A percentile compares a stretch with the other conserved stretches of the same genome.
These are phyloP conservation scores for Gliomastix tumulicola DNA, from an alignment of 2,329 filamentous ascomycete species.

Conservation along the genomic window DNA sequence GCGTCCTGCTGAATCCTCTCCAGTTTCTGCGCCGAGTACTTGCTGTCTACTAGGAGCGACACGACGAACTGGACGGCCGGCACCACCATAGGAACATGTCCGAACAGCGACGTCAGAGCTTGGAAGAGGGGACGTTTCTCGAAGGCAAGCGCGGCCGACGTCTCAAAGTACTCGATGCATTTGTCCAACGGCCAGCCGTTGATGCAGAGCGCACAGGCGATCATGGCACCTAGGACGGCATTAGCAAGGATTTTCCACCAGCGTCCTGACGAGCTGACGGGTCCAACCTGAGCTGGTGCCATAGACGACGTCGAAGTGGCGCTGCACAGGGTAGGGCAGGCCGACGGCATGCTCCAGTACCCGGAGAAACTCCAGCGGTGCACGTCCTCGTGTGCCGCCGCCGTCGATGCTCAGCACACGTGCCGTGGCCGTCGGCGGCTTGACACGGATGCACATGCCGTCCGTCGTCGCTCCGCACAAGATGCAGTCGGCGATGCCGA, in stretches of 20 bases:
- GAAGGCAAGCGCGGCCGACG: slow-evolving; percentile 2
- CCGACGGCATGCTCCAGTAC: slow-evolving; percentile 4
- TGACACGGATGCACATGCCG: slow-evolving; percentile 1
- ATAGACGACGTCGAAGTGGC: slow-evolving; percentile 6
- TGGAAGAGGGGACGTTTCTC: no score
- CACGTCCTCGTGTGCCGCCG: slow-evolving; percentile 4
- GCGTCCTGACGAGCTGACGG: neutral
- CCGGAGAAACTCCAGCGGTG: slow-evolving; percentile 4
- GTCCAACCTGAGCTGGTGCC: slow-evolving; percentile 7
- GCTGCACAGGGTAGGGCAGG: slow-evolving; percentile 5
- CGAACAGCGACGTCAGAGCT: no score
- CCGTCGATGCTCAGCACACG: slow-evolving; percentile 6
- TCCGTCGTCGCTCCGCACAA: slow-evolving; percentile 2
- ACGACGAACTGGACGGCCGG: no score
- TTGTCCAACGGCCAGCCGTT: slow-evolving; percentile 6
- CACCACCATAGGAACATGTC: no score
- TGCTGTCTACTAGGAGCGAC: slow-evolving; percentile 5
- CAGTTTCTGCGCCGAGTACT: slow-evolving; percentile 4
- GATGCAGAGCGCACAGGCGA: slow-evolving; percentile 5
- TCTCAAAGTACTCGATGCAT: slow-evolving; percentile 6
- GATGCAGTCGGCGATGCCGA: slow-evolving; percentile 3
- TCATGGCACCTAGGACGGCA: slow-evolving; percentile 4
- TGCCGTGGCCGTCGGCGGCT: slow-evolving; percentile 4
- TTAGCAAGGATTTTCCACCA: neutral
- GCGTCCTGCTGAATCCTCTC: slow-evolving; percentile 6